Evolutionary conservation across 73 alveolate genomes (phyloP).

Genomic region (Paramecium primaurelia): DNA sequence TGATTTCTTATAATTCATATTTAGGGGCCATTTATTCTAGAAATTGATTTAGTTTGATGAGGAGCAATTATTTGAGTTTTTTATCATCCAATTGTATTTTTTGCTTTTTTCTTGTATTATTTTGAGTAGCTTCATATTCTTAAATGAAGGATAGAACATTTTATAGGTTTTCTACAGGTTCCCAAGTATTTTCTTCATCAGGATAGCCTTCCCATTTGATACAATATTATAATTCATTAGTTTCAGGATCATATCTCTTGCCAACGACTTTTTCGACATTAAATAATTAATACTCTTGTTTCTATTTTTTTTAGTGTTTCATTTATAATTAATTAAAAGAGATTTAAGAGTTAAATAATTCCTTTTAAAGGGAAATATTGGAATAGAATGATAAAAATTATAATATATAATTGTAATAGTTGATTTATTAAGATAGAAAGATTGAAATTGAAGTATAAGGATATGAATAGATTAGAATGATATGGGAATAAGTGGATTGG

Average conservation of each 20-base stretch:
- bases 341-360: background rate
- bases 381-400: background rate
- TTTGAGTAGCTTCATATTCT: background rate
- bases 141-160: background rate
- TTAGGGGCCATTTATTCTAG: background rate
- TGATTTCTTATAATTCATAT: background rate
- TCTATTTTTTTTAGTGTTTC: background rate
- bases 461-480: background rate
- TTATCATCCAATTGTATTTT: background rate
- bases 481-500: background rate
- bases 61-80: background rate
- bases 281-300: background rate
- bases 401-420: too few species aligned
- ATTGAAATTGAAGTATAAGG: background rate
- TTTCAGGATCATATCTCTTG: background rate
- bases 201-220: constrained; percentile 37
- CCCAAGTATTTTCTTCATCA: constrained; percentile 34
- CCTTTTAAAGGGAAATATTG: background rate
- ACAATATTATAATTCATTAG: background rate
- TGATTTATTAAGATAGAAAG: background rate
- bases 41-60: background rate
- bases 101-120: background rate
- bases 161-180: background rate
- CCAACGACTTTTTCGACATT: background rate
- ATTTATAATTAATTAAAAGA: background rate